Evolutionary conservation across 495 filamentous ascomycete species (phyloP).

Genomic region (Xylaria intraflava): DNA sequence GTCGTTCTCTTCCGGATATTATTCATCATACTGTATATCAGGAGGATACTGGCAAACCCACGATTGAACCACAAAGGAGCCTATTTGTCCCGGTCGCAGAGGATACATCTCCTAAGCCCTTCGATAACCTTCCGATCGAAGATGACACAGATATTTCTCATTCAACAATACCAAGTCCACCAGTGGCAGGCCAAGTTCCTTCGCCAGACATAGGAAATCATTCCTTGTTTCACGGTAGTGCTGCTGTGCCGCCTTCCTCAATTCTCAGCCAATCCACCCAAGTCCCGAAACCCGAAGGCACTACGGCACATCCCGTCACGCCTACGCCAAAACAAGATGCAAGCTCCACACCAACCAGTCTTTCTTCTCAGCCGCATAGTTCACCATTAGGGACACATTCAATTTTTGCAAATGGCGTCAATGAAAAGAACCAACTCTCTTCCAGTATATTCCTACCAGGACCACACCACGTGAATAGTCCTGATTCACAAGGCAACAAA

Average conservation of each 20-base stretch:
- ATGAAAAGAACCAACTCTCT: neutral
- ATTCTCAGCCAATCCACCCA: neutral
- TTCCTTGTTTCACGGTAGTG: neutral
- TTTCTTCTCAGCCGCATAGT: neutral
- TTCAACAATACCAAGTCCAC: neutral
- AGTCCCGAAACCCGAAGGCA: neutral
- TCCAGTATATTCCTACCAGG: neutral
- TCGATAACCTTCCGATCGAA: neutral
- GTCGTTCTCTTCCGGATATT: slow-evolving; percentile 33
- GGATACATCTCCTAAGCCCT: neutral
- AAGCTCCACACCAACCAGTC: neutral
- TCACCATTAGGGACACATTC: neutral
- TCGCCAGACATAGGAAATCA: neutral
- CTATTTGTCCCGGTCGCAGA: slow-evolving; percentile 29
- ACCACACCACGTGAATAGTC: neutral
- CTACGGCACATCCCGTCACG: neutral
- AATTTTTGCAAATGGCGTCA: neutral
- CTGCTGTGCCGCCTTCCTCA: neutral
- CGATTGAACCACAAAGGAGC: slow-evolving; percentile 6
- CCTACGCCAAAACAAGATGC: neutral
- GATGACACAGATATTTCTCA: neutral
- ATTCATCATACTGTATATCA: slow-evolving; percentile 41
- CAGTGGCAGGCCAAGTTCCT: neutral
- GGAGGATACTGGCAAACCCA: neutral
- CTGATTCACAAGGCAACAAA: neutral